Base-by-base conservation (phyloP, 169 alveolate species). In the Eimeria maxima region DNA sequence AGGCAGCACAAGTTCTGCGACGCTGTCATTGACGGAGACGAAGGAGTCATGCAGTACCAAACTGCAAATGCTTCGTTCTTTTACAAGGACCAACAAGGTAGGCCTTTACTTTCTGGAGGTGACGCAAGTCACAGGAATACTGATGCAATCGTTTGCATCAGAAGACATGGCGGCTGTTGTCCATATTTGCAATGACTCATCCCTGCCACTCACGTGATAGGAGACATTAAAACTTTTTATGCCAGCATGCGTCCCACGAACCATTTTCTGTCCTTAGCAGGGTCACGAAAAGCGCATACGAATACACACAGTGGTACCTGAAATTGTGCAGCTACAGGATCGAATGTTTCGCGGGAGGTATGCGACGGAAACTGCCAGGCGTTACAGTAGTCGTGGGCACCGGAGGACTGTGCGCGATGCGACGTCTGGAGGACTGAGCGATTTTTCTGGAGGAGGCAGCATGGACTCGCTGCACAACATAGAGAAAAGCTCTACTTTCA, bases 391-490 rank as follows among this genome's bases (percentile, higher is more conserved):
- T 55, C 78, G 29, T 3, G 47, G 57, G 7, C 57, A 38, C 29
- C 44, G 93, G 8, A 63, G 14, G 38, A 87, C 93, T 6, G 29
- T 87, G 11, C 65, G 18, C 6, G 42, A 27, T 87, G 69, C 53
- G 38, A 47, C 42, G 4, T 60, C 71, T 29, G 81, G 93, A 38
- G 93, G 81, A 63, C 76, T 83, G 57, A 87, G 81, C 93, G 71
- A 47, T 42, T n/a, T 6, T 11, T 87, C 81, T 45, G 81, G 65
- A 53, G 38, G 42, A 18, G 81, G 27, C 14, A 87, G 67, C 93
- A 10, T 60, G 29, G 81, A 60, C 27, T 87, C 81, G 60, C 7
- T 33, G 27, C 63, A 3, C 63, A 87, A 63, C 73, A 42, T 24
- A 33, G 78, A 27, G 65, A 87, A 63, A 44, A 18, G 47, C 81